phyloP scores from a whole-genome alignment of 495 filamentous ascomycete species.

The Staphylotrichum tortipilum region DNA sequence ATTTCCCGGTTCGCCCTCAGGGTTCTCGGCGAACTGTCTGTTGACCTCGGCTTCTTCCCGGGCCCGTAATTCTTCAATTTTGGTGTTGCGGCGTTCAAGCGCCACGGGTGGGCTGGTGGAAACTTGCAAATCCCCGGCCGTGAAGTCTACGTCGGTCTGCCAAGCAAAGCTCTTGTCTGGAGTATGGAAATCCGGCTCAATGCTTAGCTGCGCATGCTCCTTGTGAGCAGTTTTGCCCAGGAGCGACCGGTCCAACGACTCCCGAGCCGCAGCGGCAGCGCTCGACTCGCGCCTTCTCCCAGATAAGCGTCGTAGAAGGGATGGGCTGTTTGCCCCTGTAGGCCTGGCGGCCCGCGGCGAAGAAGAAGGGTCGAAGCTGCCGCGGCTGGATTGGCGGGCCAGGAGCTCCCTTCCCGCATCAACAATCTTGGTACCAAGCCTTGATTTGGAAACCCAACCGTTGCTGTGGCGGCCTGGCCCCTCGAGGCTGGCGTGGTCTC shows the following conservation, averaged over 20 bases:
- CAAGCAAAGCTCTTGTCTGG: slow-evolving; percentile 44
- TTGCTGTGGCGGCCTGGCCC: slow-evolving; percentile 19
- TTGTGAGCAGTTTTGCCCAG: slow-evolving; percentile 34
- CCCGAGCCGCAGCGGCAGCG: neutral
- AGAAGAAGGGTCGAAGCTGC: slow-evolving; percentile 18
- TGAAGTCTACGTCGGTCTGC: slow-evolving; percentile 56
- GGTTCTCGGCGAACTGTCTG: neutral
- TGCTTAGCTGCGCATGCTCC: slow-evolving; percentile 15
- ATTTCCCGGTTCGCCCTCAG: slow-evolving; percentile 3
- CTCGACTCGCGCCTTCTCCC: slow-evolving; percentile 12
- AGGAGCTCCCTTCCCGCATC: slow-evolving; percentile 26
- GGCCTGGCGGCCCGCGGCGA: slow-evolving; percentile 8
- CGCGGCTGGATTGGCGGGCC: slow-evolving; percentile 28
- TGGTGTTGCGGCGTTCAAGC: slow-evolving; percentile 33
- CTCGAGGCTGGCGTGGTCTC: slow-evolving; percentile 10
- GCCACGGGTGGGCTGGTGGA: slow-evolving; percentile 51
- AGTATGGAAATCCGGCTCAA: slow-evolving; percentile 26
- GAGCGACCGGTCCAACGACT: slow-evolving; percentile 4
- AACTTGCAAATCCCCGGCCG: slow-evolving; percentile 51
- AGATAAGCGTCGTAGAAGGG: slow-evolving; percentile 20
- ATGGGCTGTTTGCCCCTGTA: slow-evolving; percentile 10
- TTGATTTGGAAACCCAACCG: slow-evolving; percentile 25
- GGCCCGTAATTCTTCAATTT: slow-evolving; percentile 34
- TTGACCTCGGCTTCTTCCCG: slow-evolving; percentile 30
- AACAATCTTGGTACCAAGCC: slow-evolving; percentile 23